phyloP scores from a whole-genome alignment of 495 filamentous ascomycete species.

The Zalerion maritima region DNA sequence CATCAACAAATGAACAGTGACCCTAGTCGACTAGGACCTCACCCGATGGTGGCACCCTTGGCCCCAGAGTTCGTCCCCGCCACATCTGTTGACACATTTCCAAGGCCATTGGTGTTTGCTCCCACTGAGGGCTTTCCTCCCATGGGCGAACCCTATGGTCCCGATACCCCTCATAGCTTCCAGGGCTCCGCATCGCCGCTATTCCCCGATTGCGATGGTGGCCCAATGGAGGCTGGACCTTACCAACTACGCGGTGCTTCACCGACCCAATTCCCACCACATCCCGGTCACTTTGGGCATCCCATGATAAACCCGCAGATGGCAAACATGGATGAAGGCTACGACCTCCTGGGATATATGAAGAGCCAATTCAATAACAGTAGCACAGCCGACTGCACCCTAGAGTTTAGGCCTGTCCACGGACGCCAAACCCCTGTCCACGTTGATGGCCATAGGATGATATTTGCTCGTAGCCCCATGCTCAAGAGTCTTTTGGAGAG shows the following conservation, averaged over 20 bases:
- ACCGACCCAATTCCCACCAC: neutral
- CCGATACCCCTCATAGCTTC: conserved; percentile 37
- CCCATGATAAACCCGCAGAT: conserved; percentile 8
- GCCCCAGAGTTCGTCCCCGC: too few relatives aligned
- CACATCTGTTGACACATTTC: too few relatives aligned
- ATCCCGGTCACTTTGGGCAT: neutral
- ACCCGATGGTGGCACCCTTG: too few relatives aligned
- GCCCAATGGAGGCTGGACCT: conserved; percentile 5
- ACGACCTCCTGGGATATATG: conserved; percentile 23
- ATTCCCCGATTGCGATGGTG: conserved; percentile 12
- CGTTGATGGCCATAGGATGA: conserved; percentile 34
- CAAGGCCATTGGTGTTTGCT: too few relatives aligned
- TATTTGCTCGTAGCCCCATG: conserved; percentile 35
- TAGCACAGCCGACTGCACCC: conserved; percentile 30
- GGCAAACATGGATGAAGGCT: conserved; percentile 19
- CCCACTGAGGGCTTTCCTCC: conserved; percentile 24
- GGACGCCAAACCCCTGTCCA: conserved; percentile 20
- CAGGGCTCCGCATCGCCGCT: conserved; percentile 24
- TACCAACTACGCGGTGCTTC: conserved; percentile 6
- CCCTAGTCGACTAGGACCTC: too few relatives aligned
- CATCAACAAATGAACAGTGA: too few relatives aligned
- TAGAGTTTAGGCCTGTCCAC: conserved; percentile 30
- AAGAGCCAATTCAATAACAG: conserved; percentile 23
- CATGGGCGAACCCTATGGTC: conserved; percentile 21
- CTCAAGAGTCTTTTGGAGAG: conserved; percentile 21